A percentile compares a stretch with the other conserved stretches of the same genome.
These are phyloP conservation scores for Clathrospora elynae DNA, from an alignment of 2,329 filamentous ascomycete species.

Conservation along the genomic window DNA sequence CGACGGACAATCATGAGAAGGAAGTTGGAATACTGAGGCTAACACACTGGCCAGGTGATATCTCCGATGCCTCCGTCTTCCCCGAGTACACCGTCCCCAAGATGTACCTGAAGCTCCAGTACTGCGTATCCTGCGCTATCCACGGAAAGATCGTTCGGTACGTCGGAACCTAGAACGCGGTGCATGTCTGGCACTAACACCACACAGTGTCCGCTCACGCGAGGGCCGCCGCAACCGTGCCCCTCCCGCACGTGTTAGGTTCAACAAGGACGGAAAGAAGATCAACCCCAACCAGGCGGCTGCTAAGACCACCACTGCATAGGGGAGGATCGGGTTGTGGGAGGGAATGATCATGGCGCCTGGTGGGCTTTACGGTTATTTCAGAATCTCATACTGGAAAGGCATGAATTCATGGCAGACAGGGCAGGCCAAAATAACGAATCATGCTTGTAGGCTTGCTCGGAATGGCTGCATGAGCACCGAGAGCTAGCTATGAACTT, in stretches of 20 bases:
- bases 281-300: constrained; percentile 85
- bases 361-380: constrained; percentile 44
- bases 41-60: constrained; percentile 76
- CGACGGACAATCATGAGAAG: too few relatives aligned
- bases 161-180: constrained; percentile 52
- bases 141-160: constrained; percentile 99
- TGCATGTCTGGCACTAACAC: constrained; percentile 17
- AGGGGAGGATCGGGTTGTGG: constrained; percentile 24
- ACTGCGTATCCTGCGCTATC: constrained; percentile 99
- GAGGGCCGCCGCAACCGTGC: constrained; percentile 98
- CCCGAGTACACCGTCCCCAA: constrained; percentile 99
- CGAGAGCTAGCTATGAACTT: constrained; percentile 44
- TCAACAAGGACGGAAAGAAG: constrained; percentile 99
- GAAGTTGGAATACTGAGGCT: constrained; percentile 23
- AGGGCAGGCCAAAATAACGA: constrained; percentile 40
- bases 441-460: constrained; percentile 40
- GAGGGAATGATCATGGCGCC: constrained; percentile 43
- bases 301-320: constrained; percentile 60
- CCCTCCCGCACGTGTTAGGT: constrained; percentile 93
- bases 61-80: constrained; percentile 99
- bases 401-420: constrained; percentile 44
- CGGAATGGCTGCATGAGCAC: constrained; percentile 35
- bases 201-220: constrained; percentile 86
- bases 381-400: constrained; percentile 43
- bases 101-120: constrained; percentile 99